A percentile compares a stretch with the other conserved stretches of the same genome.
These are phyloP conservation scores for Scorias spongiosa DNA, from an alignment of 2,329 filamentous ascomycete genomes.

Conservation along the genomic window DNA sequence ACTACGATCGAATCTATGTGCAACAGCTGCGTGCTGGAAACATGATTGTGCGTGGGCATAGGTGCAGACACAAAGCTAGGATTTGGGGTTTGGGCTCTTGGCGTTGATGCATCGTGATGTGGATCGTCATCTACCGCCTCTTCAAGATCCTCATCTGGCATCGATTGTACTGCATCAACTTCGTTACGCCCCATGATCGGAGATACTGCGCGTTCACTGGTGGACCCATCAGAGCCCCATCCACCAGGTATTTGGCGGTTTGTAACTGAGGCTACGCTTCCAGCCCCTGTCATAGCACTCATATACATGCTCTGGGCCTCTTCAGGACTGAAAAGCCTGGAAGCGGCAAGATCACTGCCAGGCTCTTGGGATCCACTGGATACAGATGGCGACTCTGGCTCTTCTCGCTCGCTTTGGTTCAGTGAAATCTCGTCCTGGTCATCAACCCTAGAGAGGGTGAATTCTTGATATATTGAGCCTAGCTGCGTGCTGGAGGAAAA, in stretches of 20 bases:
- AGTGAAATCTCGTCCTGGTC: slow-evolving; percentile 13
- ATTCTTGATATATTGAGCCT: slow-evolving; percentile 1
- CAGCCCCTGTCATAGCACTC: slow-evolving; percentile 42
- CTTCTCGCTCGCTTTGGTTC: slow-evolving; percentile 1
- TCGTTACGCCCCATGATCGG: background rate
- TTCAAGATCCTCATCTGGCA: background rate
- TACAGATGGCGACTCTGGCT: background rate
- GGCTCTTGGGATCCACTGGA: background rate
- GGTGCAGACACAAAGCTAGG: background rate
- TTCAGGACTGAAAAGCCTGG: slow-evolving; percentile 60
- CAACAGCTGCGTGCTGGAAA: slow-evolving; percentile 3
- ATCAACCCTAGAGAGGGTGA: slow-evolving; percentile 2
- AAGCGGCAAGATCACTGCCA: slow-evolving; percentile 28
- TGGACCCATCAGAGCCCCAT: slow-evolving; percentile 23
- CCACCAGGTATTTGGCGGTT: slow-evolving; percentile 24
- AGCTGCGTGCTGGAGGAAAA: background rate
- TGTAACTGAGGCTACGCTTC: slow-evolving; percentile 11
- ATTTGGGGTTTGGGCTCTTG: slow-evolving; percentile 9
- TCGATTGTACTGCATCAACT: background rate
- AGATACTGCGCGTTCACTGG: slow-evolving; percentile 8
- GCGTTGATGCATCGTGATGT: slow-evolving; percentile 1
- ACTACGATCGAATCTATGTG: slow-evolving; percentile 22
- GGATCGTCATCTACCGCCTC: background rate
- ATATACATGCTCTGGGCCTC: slow-evolving; percentile 81
- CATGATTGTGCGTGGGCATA: no score